These are phyloP conservation scores for Dothideomycetes sp. DNA, from an alignment of 2,329 filamentous ascomycete species.

Conservation along the genomic window DNA sequence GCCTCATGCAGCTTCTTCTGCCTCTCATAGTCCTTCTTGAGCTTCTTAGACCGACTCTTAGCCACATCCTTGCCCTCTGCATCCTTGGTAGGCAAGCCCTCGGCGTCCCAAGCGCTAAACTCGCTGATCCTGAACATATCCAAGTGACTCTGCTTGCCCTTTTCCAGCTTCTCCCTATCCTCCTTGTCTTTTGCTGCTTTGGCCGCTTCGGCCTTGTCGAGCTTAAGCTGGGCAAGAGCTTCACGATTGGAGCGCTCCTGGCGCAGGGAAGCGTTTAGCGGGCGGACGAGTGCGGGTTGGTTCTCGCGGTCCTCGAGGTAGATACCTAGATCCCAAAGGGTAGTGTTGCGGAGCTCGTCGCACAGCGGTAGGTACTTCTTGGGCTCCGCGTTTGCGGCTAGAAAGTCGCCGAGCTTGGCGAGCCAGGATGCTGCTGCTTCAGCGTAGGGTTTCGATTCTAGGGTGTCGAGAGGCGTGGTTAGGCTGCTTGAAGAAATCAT, in stretches of 20 bases:
- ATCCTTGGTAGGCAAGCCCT: conserved; percentile 69
- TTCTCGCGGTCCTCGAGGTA: conserved; percentile 73
- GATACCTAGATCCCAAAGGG: conserved; percentile 72
- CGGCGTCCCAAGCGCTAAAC: conserved; percentile 70
- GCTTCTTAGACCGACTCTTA: conserved; percentile 69
- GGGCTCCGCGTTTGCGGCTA: conserved; percentile 39
- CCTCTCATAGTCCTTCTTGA: conserved; percentile 80
- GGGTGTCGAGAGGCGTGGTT: conserved; percentile 11
- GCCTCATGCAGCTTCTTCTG: conserved; percentile 79
- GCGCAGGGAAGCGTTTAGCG: conserved; percentile 39
- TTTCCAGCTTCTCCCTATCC: conserved; percentile 38
- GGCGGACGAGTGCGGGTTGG: conserved; percentile 61
- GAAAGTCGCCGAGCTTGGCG: conserved; percentile 49
- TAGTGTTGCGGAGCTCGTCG: conserved; percentile 68
- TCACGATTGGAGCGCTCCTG: conserved; percentile 43
- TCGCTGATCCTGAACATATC: conserved; percentile 50
- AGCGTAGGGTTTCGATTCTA: conserved; percentile 30
- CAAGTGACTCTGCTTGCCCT: conserved; percentile 45
- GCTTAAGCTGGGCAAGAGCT: conserved; percentile 39
- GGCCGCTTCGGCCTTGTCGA: conserved; percentile 30
- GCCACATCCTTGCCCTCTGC: conserved; percentile 68
- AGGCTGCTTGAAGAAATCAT: conserved; percentile 10
- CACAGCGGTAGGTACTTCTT: conserved; percentile 67
- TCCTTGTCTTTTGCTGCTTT: conserved; percentile 37
- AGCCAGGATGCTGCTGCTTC: conserved; percentile 41